Evolutionary conservation across 805 yeast species (phyloP).

Genomic region (Myxozyma monticola): DNA sequence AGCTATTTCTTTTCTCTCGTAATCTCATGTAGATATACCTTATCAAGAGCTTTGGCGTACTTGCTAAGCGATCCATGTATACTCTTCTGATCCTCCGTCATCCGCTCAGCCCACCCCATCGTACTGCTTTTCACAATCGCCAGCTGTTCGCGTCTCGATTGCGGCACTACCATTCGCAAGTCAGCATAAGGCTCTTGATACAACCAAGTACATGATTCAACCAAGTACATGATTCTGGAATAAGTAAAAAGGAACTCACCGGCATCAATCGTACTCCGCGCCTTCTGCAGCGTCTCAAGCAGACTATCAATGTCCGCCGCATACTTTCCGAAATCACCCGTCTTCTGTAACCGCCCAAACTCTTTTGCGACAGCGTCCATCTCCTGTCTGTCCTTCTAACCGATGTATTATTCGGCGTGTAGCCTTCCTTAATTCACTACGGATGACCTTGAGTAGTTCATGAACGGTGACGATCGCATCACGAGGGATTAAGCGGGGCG

Average conservation of each 20-base stretch:
- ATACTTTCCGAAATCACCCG: slow-evolving; percentile 38
- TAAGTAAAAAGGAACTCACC: no score
- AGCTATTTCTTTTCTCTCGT: neutral
- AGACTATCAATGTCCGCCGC: slow-evolving; percentile 37
- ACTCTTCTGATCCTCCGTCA: slow-evolving; percentile 34
- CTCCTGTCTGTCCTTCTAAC: no score
- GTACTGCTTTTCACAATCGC: slow-evolving; percentile 17
- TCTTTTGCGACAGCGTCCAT: slow-evolving; percentile 41
- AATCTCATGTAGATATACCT: slow-evolving; percentile 30
- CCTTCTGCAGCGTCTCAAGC: slow-evolving; percentile 33
- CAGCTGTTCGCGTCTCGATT: slow-evolving; percentile 22
- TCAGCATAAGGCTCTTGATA: neutral
- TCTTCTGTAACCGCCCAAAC: slow-evolving; percentile 35
- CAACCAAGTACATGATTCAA: neutral
- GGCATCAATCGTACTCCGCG: slow-evolving; percentile 34
- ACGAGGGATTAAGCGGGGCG: no score
- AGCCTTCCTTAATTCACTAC: no score
- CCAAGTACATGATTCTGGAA: neutral
- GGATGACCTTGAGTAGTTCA: no score
- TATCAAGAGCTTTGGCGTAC: slow-evolving; percentile 39
- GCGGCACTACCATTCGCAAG: slow-evolving; percentile 13
- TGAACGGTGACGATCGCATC: no score
- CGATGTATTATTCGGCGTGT: no score
- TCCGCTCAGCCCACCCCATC: slow-evolving; percentile 27
- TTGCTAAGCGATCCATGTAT: slow-evolving; percentile 35